These are phyloP conservation scores for Trypanosoma vivax DNA, from an alignment of 208 protist species.

Conservation along the genomic window DNA sequence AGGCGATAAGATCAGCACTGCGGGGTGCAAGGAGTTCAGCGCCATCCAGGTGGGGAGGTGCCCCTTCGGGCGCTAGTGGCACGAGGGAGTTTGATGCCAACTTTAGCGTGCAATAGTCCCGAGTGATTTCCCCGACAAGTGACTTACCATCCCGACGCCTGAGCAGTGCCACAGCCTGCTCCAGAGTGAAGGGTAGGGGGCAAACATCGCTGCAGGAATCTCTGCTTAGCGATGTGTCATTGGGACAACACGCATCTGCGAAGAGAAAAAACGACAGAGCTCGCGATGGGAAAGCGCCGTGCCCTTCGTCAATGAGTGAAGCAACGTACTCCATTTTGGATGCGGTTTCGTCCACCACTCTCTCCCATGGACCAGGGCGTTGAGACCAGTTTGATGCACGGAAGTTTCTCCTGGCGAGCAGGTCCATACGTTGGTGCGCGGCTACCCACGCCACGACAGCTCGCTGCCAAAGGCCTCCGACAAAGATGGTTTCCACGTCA, in stretches of 20 bases:
- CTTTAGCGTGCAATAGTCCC: too few relatives aligned
- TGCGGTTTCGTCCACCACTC: neutral
- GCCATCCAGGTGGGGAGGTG: too few relatives aligned
- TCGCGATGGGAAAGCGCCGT: neutral
- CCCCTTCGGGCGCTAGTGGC: too few relatives aligned
- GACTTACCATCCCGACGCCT: too few relatives aligned
- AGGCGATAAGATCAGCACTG: constrained; percentile 11
- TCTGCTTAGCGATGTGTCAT: too few relatives aligned
- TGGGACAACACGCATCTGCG: too few relatives aligned
- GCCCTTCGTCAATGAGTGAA: neutral
- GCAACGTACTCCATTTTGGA: constrained; percentile 6
- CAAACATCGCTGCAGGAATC: too few relatives aligned
- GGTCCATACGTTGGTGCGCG: neutral
- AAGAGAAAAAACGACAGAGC: constrained; percentile 6
- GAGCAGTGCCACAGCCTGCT: too few relatives aligned
- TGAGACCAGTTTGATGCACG: neutral
- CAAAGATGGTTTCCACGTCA: constrained; percentile 9
- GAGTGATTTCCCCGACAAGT: too few relatives aligned
- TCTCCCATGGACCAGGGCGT: neutral
- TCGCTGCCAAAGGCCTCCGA: constrained; percentile 12
- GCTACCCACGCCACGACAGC: constrained; percentile 5
- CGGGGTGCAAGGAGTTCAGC: neutral
- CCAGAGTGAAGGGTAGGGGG: too few relatives aligned
- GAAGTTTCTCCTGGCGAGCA: neutral
- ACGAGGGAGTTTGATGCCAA: too few relatives aligned